phyloP scores from a whole-genome alignment of 305 asterid species.

The Coffea humblotiana region DNA sequence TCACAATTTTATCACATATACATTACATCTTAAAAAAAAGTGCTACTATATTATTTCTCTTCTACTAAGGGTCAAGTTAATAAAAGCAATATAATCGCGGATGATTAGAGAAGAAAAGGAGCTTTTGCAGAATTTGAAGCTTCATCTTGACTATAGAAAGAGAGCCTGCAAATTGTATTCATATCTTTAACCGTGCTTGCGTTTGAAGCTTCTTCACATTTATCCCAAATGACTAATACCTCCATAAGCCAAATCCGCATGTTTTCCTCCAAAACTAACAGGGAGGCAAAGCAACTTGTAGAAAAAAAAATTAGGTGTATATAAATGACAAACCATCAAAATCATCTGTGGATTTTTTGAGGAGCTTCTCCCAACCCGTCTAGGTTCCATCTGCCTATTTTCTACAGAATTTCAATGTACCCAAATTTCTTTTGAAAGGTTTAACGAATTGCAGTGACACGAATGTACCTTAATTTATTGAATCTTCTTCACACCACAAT shows the following conservation, averaged over 20 bases:
- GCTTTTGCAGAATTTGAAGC: background rate
- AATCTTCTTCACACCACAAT: background rate
- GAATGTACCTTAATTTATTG: background rate
- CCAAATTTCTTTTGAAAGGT: background rate
- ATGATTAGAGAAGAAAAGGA: background rate
- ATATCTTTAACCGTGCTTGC: background rate
- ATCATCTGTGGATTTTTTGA: no score
- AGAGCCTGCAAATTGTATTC: background rate
- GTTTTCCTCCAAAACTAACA: background rate
- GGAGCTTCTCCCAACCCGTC: no score
- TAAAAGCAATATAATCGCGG: background rate
- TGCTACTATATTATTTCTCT: background rate
- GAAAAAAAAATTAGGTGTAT: no score
- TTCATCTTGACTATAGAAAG: slow-evolving; percentile 4
- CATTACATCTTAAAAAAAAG: no score
- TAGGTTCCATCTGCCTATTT: no score
- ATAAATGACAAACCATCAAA: no score
- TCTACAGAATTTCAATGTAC: no score
- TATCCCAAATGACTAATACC: no score
- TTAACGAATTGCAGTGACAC: background rate
- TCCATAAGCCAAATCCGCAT: background rate
- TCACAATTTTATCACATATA: no score
- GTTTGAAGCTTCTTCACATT: background rate
- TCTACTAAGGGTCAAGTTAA: background rate
- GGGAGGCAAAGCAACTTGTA: no score